Conservation (phyloP, 192 early-diverging fungal species). For the Umbelopsis ramanniana region DNA sequence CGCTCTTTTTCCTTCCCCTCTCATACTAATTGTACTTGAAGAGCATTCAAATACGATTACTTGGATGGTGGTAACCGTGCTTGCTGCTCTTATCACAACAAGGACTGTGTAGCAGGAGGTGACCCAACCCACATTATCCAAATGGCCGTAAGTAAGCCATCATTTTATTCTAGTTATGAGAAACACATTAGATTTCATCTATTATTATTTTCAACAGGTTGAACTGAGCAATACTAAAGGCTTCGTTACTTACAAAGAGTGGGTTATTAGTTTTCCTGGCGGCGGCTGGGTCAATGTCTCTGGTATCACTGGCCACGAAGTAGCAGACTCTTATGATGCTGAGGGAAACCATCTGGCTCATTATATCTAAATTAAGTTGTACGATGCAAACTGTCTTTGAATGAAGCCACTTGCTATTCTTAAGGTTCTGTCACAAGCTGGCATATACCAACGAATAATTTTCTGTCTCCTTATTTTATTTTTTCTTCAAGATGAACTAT, state of each 20-base stretch:
- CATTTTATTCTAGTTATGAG: no score
- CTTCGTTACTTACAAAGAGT: neutral
- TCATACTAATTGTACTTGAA: neutral
- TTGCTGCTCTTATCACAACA: slow-evolving; percentile 11
- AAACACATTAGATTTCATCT: neutral
- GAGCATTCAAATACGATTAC: slow-evolving; percentile 1
- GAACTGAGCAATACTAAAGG: neutral
- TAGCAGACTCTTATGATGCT: neutral
- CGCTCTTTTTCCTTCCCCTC: neutral
- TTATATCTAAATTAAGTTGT: neutral
- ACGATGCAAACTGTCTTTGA: no score
- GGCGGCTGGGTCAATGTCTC: slow-evolving; percentile 13
- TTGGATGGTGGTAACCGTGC: neutral
- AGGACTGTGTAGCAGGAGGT: neutral
- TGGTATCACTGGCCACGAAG: neutral
- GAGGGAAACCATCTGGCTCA: neutral
- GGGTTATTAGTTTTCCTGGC: neutral
- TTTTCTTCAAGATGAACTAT: no score
- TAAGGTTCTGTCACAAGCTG: no score
- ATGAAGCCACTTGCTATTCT: no score
- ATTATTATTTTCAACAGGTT: neutral
- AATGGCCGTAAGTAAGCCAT: neutral
- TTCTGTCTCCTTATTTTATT: no score
- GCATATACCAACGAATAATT: no score
- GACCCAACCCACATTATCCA: neutral